A percentile compares a stretch with the other conserved stretches of the same genome.
Evolutionary conservation across 2,329 filamentous ascomycete genomes (phyloP).

Genomic region (Cytospora schulzeri): DNA sequence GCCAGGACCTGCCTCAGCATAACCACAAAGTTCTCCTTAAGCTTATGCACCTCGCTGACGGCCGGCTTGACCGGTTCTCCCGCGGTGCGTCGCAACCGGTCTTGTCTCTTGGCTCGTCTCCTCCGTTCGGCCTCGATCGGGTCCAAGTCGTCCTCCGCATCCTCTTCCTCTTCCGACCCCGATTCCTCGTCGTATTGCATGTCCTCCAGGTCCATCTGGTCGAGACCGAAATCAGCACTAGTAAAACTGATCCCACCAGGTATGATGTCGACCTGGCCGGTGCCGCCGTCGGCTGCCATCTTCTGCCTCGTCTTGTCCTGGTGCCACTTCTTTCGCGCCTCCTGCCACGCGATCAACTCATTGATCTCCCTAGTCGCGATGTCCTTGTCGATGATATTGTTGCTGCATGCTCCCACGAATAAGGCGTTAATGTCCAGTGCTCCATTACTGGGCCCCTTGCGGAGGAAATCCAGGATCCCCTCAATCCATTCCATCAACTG

Average conservation of each 20-base stretch:
- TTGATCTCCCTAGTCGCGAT: constrained; percentile 81
- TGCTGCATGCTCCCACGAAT: constrained; percentile 76
- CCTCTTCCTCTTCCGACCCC: constrained; percentile 65
- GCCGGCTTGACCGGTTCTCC: constrained; percentile 82
- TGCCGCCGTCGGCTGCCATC: constrained; percentile 83
- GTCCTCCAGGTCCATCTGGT: constrained; percentile 84
- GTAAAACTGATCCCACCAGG: constrained; percentile 66
- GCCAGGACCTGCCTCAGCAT: constrained; percentile 84
- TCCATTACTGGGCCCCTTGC: constrained; percentile 81
- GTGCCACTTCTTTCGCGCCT: constrained; percentile 96
- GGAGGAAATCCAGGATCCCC: constrained; percentile 88
- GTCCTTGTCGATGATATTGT: constrained; percentile 68
- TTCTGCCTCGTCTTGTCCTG: constrained; percentile 97
- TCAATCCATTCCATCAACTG: constrained; percentile 98
- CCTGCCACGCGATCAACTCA: constrained; percentile 87
- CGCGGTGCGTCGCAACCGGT: constrained; percentile 76
- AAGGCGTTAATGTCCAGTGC: constrained; percentile 93
- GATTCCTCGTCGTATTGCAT: constrained; percentile 73
- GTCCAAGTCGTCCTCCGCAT: constrained; percentile 77
- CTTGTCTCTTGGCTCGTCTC: constrained; percentile 74
- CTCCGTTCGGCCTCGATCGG: constrained; percentile 86
- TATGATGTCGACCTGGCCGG: constrained; percentile 50
- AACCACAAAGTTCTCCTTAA: constrained; percentile 76
- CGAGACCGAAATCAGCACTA: constrained; percentile 85
- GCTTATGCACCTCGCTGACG: constrained; percentile 76